These are phyloP conservation scores for Malassezia globosa DNA, from an alignment of 1,284 basidiomycete species.

Conservation along the genomic window DNA sequence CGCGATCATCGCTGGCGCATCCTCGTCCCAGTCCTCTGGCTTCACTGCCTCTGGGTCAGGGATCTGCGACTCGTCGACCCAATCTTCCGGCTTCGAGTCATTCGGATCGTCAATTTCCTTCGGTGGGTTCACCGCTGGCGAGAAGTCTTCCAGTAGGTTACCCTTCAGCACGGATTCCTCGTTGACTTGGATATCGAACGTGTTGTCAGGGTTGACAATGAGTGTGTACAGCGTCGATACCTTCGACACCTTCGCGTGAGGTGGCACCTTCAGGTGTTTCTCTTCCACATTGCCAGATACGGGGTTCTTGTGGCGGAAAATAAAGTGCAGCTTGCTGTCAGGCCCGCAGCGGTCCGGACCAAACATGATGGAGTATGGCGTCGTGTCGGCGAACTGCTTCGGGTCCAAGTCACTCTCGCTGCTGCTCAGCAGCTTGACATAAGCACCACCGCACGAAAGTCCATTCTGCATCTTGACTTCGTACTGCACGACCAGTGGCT, in stretches of 20 bases:
- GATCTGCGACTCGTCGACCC: slow-evolving; percentile 84
- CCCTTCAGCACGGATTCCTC: slow-evolving; percentile 60
- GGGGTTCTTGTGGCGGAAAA: slow-evolving; percentile 46
- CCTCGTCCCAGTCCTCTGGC: slow-evolving; percentile 45
- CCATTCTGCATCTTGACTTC: slow-evolving; percentile 96
- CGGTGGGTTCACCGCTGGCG: slow-evolving; percentile 83
- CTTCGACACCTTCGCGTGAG: slow-evolving; percentile 56
- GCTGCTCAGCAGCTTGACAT: slow-evolving; percentile 77
- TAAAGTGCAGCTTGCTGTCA: slow-evolving; percentile 47
- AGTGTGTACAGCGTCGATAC: slow-evolving; percentile 44
- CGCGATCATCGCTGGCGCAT: slow-evolving; percentile 52
- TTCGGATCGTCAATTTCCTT: slow-evolving; percentile 85
- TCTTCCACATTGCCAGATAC: slow-evolving; percentile 63
- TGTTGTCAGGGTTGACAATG: slow-evolving; percentile 82
- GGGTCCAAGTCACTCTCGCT: slow-evolving; percentile 40
- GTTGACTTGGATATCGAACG: slow-evolving; percentile 85
- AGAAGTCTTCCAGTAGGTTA: slow-evolving; percentile 82
- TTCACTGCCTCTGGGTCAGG: slow-evolving; percentile 69
- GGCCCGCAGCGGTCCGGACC: slow-evolving; percentile 45
- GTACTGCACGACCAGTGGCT: slow-evolving; percentile 93
- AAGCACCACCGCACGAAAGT: slow-evolving; percentile 96
- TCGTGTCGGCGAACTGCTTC: slow-evolving; percentile 45
- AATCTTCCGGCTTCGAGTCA: slow-evolving; percentile 79
- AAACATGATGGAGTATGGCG: slow-evolving; percentile 47
- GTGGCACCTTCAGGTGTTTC: slow-evolving; percentile 79